Evolutionary conservation across 2,329 filamentous ascomycete genomes (phyloP), one percentile per base, ranked within the genome.

Genomic region (Fusarium sp.): DNA sequence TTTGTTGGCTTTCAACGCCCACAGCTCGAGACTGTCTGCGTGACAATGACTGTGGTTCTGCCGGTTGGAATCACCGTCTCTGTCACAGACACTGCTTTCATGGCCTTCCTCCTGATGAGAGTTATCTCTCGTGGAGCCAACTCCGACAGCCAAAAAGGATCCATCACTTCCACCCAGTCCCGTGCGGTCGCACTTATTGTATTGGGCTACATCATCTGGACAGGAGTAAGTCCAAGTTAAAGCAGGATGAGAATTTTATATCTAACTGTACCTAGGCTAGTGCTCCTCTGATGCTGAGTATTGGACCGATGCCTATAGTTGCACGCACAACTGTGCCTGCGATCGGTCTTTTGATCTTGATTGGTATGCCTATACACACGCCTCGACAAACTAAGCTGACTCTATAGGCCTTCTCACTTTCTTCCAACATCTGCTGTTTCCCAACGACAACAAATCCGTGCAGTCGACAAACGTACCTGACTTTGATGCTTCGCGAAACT

Each of bases 1-100:
- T 87, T 88, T 64, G 82, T 87, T 18, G 87, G 83, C n/a, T 81
- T 88, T 53, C 85, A 86, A 27, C 80, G 85, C 43, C 81, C 84
- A 9, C 82, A 87, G 62, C 84, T 87, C 68, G 80, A 82, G 37
- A 81, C 82, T 18, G 83, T 86, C 30, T 90, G 88, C 72, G 80
- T 87, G 18, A 81, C 86, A 21, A 78, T 77, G 27, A 85, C 83
- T 12, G 81, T 82, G 7, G 61, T 83, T 28, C 69, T 83, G 42
- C 80, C 83, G 2, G 63, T 88, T 4, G 82, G 85, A 12, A 77
- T 87, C 16, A 72, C 80, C 10, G 77, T 84, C 7, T 78, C 87
- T 10, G 79, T 75, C 20, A 68, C 82, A 28, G 86, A 89, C 66
- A 81, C 76, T 6, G 74, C 82, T 49, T 81, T 88, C 30, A 72